Base-by-base conservation (phyloP, 352 stramenopile species). In the Peronosclerospora sorghi region DNA sequence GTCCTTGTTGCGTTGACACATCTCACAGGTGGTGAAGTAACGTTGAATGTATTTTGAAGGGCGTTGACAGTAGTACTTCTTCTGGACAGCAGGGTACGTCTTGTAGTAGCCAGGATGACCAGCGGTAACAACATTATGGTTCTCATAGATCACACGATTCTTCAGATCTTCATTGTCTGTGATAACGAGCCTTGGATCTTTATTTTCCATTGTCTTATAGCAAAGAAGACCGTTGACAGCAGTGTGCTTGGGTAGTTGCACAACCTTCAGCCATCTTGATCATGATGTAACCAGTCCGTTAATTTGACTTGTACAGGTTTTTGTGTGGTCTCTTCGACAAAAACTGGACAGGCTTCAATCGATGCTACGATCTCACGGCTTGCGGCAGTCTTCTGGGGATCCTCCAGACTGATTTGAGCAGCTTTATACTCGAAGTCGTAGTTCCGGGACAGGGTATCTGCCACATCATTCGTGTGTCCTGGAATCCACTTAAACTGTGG, bases 1-100 rank as follows among this genome's bases (percentile, higher is more conserved):
- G 2, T 26, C 32, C 18, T 48, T 48, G 17, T 54, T 45, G 23
- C 47, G 32, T 19, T n/a, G n/a, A n/a, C n/a, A n/a, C n/a, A n/a
- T n/a, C n/a, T n/a, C n/a, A n/a, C n/a, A n/a, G n/a, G n/a, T 45
- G 38, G 24, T 48, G 9, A 44, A 30, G 43, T 49, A 59, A 19
- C 42, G 44, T 34, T 59, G 37, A 8, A 54, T 54, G 10, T 54
- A 54, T 38, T 53, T 58, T 14, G 15, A 21, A 58, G 40, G 4
- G 15, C 30, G n/a, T 0, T 21, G 50, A 29, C 43, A 59, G 14
- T 46, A 46, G n/a, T 41, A 46, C 29, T 45, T 40, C n/a, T 17
- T 12, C 2, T 15, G 38, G 17, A 48, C 37, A 15, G 23, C 32
- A 2, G 44, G 1, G 15, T 48, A 44, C 1, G 47, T 44, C 17